Conservation (phyloP, 805 yeast genomes). For the Saccharomycopsis capsularis region DNA sequence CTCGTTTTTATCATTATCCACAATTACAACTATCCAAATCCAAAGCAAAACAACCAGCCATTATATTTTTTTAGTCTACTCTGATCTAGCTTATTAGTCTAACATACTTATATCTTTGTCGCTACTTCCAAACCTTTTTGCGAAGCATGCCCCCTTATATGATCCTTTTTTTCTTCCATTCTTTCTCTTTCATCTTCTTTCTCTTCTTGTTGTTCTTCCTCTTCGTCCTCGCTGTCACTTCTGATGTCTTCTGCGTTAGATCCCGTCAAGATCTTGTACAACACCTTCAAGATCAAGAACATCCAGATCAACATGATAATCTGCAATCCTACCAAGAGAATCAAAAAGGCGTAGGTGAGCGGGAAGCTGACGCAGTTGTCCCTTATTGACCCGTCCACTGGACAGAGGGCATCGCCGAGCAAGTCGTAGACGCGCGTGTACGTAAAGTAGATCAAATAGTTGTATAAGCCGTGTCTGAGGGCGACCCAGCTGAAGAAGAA, state of each 20-base stretch:
- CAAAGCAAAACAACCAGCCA: too few species aligned
- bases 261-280: slow-evolving; percentile 62
- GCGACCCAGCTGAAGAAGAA: slow-evolving; percentile 66
- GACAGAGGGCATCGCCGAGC: neutral
- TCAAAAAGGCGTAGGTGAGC: slow-evolving; percentile 35
- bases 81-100: too few species aligned
- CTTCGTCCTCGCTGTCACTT: slow-evolving; percentile 66
- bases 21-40: too few species aligned
- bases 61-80: too few species aligned
- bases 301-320: slow-evolving; percentile 65
- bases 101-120: too few species aligned
- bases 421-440: slow-evolving; percentile 16
- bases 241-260: slow-evolving; percentile 79
- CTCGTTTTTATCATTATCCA: too few species aligned
- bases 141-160: too few species aligned
- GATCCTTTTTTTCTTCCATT: too few species aligned
- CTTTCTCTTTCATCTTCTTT: too few species aligned
- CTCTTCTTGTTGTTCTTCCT: too few species aligned
- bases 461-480: slow-evolving; percentile 67
- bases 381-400: neutral
- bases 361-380: neutral
- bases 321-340: slow-evolving; percentile 60
- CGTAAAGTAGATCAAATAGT: slow-evolving; percentile 57
- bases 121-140: too few species aligned
- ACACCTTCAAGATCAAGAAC: slow-evolving; percentile 64